Base-by-base conservation (phyloP, 352 stramenopile genomes). In the Phytopythium boreale region DNA sequence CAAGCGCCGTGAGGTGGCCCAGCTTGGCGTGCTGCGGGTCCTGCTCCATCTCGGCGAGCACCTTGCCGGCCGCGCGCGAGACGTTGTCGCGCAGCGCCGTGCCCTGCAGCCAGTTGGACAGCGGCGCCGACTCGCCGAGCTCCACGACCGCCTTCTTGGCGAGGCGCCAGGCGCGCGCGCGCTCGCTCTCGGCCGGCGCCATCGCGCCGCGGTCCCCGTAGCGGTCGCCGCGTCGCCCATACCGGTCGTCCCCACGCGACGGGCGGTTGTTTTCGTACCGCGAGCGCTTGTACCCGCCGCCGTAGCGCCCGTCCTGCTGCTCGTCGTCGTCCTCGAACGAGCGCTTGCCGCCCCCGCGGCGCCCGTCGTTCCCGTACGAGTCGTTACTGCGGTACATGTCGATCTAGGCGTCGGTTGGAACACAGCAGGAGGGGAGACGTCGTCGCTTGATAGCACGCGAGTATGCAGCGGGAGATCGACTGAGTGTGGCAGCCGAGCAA, bases 141-240 rank as follows among this genome's bases (percentile, higher is more conserved):
- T 93, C 82, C 41, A 95, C 71, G 49, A 93, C 66, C 26, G 71
- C 76, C 66, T 95, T 92, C 64, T 92, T 91, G 34, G 80, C 72
- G 51, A 93, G 62, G 9, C 84, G 82, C 84, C 84, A 93, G 27
- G 79, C 69, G 15, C 84, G 80, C 43, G 80, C 82, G 44, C 78
- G 70, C 52, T 93, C 82, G 66, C 80, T 92, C 66, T 93, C 84
- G 37, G 67, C 70, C 6, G 62, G 56, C 5, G 63, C 50, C 10
- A 61, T 52, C 4, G 31, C 12, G 9, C 56, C 37, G 26, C 36
- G 20, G 24, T 72, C 69, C 47, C 61, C 64, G 61, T 71, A 74
- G 57, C 70, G 67, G 20, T 74, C 73, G 19, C 71, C 63, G 26
- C 61, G 62, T 26, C 63, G 61, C 22, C 71, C 64, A 26, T 79